Evolutionary conservation across 176 grass and related monocot genomes (phyloP).

Genomic region (Lolium multiflorum): DNA sequence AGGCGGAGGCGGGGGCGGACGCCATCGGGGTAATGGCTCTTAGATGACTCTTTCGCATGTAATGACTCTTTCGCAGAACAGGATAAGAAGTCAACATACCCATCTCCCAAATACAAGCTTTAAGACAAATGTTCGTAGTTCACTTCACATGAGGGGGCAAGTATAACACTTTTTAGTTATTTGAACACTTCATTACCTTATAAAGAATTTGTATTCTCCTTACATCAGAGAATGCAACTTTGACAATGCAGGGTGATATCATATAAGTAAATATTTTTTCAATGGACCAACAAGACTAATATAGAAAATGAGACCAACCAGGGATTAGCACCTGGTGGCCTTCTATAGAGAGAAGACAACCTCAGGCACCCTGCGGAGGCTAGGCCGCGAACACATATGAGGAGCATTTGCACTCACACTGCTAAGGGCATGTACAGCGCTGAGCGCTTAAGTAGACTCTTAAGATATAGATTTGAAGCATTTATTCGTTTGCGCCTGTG

Average conservation of each 20-base stretch:
- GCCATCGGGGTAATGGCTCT: slow-evolving; percentile 12
- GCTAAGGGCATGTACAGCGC: no score
- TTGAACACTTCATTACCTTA: not conserved
- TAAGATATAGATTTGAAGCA: no score
- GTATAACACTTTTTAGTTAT: not conserved
- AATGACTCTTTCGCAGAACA: no score
- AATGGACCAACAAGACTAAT: not conserved
- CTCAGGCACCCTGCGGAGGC: not conserved
- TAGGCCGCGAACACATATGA: not conserved
- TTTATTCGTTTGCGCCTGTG: no score
- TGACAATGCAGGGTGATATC: not conserved
- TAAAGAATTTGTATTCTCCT: not conserved
- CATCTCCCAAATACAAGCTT: not conserved
- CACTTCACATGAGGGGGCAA: not conserved
- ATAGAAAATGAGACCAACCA: not conserved
- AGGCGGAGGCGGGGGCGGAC: slow-evolving; percentile 40
- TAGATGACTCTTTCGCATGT: no score
- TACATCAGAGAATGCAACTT: not conserved
- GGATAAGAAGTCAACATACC: not conserved
- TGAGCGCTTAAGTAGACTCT: no score
- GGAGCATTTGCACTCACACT: not conserved
- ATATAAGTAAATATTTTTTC: no score
- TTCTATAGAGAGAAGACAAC: not conserved
- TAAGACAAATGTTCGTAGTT: not conserved
- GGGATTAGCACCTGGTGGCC: not conserved